Conservation (phyloP, 768 basidiomycete species). For the Holtermannia corniformis region DNA sequence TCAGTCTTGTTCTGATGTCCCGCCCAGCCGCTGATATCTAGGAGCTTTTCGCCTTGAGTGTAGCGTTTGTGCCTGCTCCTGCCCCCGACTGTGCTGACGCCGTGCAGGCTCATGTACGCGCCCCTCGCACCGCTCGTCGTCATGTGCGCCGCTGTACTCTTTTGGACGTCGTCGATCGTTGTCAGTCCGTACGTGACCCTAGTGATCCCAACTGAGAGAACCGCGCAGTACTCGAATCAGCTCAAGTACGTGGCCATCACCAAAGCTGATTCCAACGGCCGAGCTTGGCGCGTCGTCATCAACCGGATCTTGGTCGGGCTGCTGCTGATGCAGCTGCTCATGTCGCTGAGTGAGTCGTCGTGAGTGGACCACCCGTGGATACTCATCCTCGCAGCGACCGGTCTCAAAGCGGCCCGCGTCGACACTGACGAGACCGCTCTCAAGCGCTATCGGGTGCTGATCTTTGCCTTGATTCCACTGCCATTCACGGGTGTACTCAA, state of each 20-base stretch:
- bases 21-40: no score
- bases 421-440: background rate
- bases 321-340: constrained; percentile 63
- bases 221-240: constrained; percentile 43
- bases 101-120: constrained; percentile 60
- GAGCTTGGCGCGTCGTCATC: constrained; percentile 68
- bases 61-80: constrained; percentile 10
- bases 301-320: constrained; percentile 74
- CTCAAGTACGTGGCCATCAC: constrained; percentile 84
- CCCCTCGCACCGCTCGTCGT: constrained; percentile 83
- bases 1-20: constrained; percentile 5
- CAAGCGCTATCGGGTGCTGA: background rate
- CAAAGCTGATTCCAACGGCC: constrained; percentile 81
- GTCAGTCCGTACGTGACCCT: constrained; percentile 5
- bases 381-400: background rate
- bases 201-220: background rate
- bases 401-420: background rate
- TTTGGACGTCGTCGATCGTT: constrained; percentile 50
- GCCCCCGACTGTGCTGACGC: constrained; percentile 1
- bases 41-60: constrained; percentile 28
- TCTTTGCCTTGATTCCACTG: background rate
- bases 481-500: background rate
- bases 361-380: no score
- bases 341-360: constrained; percentile 32
- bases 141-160: constrained; percentile 68